Evolutionary conservation across 2,329 filamentous ascomycete species (phyloP), one percentile per base, ranked within the genome.

Genomic region (Myriosclerotinia duriaeana): DNA sequence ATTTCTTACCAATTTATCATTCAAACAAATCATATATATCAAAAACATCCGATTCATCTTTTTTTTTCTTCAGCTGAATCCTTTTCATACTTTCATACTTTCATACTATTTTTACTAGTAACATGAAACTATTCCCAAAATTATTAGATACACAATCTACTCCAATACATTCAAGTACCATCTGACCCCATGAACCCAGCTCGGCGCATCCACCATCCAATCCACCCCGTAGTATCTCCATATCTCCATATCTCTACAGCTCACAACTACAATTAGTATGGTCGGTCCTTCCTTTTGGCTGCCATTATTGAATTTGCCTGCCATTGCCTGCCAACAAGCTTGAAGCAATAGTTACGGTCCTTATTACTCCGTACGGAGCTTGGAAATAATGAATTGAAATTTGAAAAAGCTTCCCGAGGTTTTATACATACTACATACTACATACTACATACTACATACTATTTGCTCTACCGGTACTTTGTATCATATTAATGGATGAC

Each of bases 181-280:
- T 12, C 48, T 36, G 56, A 38, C 56, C 56, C 30, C 17, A 36
- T 48, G 14, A 48, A 60, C 42, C 42, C 56, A 60, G 56, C 56
- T 60, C 56, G 56, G 56, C 42, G 56, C 56, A 60, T 60, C 56
- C 56, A 60, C 56, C 26, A 26, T 26, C 26, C 22, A 22, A 38
- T 36, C n/a, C n/a, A 36, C 26, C 40, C 40, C 15, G 40, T 48
- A 46, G 42, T 22, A 36, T 59, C 30, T 42, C 30, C 34, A n/a
- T n/a, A n/a, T 17, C 12, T 17, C 44, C 44, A 46, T 46, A 46
- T 1, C 44, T 46, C 2, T 2, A 8, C 6, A 46, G 17, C 17
- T 59, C 42, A 48, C 26, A 20, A 36, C 42, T 59, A 48, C 56
- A n/a, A 48, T n/a, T 48, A 48, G 46, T 48, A 22, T 22, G 20